These are phyloP conservation scores for Agrostemma githago DNA, from an alignment of 148 eudicot genomes.

Conservation along the genomic window DNA sequence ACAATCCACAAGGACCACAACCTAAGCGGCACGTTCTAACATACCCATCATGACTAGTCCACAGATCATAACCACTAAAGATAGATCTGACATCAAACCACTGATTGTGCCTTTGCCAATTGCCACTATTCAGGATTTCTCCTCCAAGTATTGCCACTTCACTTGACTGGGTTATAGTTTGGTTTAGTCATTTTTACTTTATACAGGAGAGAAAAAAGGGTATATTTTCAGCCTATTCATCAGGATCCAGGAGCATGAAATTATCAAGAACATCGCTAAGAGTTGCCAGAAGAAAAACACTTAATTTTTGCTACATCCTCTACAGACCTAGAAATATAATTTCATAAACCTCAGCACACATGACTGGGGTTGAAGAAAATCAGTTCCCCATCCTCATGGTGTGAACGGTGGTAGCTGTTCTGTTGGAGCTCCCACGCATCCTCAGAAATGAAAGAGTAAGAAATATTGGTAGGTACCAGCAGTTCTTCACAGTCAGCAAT, in stretches of 20 bases:
- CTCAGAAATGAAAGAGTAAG: background rate
- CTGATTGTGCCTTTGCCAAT: background rate
- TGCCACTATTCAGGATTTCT: too few relatives aligned
- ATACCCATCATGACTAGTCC: background rate
- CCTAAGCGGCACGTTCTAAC: background rate
- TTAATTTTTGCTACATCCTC: background rate
- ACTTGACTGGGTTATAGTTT: background rate
- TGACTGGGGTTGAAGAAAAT: background rate
- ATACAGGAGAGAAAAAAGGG: background rate
- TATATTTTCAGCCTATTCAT: background rate
- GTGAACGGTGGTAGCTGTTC: background rate
- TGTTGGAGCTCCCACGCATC: background rate
- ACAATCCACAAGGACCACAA: background rate
- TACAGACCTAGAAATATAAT: background rate
- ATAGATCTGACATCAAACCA: background rate
- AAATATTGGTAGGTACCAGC: slow-evolving; percentile 49
- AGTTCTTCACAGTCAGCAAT: slow-evolving; percentile 64
- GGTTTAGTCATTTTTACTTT: background rate
- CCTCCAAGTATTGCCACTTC: too few relatives aligned
- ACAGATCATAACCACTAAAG: background rate
- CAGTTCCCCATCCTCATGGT: background rate
- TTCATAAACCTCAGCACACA: background rate
- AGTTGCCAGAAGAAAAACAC: background rate
- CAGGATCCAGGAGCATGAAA: background rate
- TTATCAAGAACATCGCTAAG: background rate